These are phyloP conservation scores for Neurospora sp. DNA, from an alignment of 495 filamentous ascomycete species.

Conservation along the genomic window DNA sequence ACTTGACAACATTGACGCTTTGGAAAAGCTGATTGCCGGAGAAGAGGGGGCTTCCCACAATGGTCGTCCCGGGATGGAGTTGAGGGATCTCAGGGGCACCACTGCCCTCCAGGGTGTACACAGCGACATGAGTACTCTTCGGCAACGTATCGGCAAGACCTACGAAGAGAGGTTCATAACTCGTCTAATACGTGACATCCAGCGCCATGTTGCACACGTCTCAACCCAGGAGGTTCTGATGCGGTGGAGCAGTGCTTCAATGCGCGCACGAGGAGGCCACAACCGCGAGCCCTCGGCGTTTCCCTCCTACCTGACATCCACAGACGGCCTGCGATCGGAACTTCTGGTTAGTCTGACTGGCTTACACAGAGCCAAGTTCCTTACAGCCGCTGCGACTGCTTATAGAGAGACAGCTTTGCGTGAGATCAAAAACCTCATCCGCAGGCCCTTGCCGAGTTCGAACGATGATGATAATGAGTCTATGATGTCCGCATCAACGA, in stretches of 20 bases:
- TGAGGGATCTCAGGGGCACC: constrained; percentile 65
- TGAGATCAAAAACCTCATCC: constrained; percentile 81
- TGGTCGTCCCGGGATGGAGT: constrained; percentile 16
- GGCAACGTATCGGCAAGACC: constrained; percentile 70
- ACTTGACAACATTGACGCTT: constrained; percentile 59
- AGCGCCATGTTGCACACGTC: constrained; percentile 70
- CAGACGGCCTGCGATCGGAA: constrained; percentile 54
- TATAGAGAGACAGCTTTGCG: constrained; percentile 81
- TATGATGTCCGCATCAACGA: constrained; percentile 76
- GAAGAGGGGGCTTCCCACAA: constrained; percentile 30
- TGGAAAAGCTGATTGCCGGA: constrained; percentile 73
- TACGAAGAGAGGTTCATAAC: constrained; percentile 77
- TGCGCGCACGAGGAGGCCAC: constrained; percentile 50
- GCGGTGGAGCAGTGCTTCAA: constrained; percentile 54
- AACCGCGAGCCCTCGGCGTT: constrained; percentile 54
- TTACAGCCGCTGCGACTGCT: constrained; percentile 66
- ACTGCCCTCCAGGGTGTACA: constrained; percentile 73
- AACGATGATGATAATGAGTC: constrained; percentile 91
- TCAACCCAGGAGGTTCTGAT: constrained; percentile 63
- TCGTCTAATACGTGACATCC: constrained; percentile 67
- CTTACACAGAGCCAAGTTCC: constrained; percentile 66
- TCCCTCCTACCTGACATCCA: constrained; percentile 64
- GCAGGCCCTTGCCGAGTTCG: constrained; percentile 76
- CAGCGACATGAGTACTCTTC: constrained; percentile 62
- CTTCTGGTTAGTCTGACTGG: constrained; percentile 63